phyloP scores from a whole-genome alignment of 2,329 filamentous ascomycete genomes.

The Pseudocercospora pini-densiflorae region DNA sequence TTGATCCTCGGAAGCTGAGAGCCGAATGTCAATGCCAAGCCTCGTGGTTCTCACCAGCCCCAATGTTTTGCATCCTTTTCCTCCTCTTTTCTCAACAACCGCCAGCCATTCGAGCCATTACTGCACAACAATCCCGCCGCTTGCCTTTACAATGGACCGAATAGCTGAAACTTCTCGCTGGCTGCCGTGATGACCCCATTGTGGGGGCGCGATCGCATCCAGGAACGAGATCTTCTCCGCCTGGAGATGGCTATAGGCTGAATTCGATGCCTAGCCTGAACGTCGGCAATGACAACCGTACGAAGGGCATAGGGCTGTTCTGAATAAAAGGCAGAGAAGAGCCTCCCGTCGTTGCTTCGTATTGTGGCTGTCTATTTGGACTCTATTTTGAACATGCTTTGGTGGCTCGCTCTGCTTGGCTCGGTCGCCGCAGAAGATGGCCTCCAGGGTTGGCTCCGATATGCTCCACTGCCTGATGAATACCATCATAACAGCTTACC shows the following conservation, averaged over 20 bases:
- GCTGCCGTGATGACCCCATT: neutral
- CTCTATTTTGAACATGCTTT: constrained; percentile 2
- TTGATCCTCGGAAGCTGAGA: too few species aligned
- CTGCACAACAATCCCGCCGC: neutral
- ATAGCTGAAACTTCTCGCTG: neutral
- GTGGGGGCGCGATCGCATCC: too few species aligned
- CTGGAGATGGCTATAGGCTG: neutral
- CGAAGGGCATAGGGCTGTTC: neutral
- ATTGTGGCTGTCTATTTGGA: neutral
- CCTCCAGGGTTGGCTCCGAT: constrained; percentile 66
- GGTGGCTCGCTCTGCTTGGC: constrained; percentile 20
- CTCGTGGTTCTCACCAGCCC: too few species aligned
- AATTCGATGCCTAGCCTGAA: neutral
- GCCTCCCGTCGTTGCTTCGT: neutral
- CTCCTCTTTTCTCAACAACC: neutral
- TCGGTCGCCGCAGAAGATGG: constrained; percentile 63
- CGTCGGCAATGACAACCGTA: neutral
- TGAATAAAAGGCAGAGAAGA: neutral
- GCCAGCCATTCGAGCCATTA: neutral
- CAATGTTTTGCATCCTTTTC: too few species aligned
- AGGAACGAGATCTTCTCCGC: constrained; percentile 8
- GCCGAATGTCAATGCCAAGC: too few species aligned
- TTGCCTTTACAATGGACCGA: neutral
- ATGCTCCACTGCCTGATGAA: constrained; percentile 57
- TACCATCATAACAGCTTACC: constrained; percentile 60